These are phyloP conservation scores for Botryotinia calthae DNA, from an alignment of 2,329 filamentous ascomycete genomes.

Conservation along the genomic window DNA sequence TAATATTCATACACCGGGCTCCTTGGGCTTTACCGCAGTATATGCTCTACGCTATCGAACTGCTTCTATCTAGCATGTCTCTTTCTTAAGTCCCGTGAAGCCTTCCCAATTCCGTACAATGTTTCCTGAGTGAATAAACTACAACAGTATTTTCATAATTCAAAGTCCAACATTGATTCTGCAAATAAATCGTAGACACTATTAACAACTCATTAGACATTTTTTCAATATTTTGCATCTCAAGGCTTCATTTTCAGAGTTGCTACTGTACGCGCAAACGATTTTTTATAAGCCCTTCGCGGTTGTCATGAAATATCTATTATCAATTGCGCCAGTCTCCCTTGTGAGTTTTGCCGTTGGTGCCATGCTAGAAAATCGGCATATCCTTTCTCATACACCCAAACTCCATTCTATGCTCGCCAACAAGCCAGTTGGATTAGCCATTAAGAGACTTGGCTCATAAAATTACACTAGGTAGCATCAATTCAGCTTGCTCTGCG, in stretches of 20 bases:
- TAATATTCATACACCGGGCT: not conserved
- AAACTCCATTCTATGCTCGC: constrained; percentile 1
- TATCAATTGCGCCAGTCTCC: not conserved
- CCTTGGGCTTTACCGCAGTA: not conserved
- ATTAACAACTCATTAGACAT: not conserved
- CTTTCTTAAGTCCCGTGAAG: not conserved
- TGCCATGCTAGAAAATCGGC: not conserved
- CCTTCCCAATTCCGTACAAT: not conserved
- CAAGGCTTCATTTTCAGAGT: not conserved
- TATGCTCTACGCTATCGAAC: not conserved
- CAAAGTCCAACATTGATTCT: not conserved
- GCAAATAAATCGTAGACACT: not conserved
- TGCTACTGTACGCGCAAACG: not conserved
- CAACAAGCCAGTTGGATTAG: not conserved
- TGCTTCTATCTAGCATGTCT: not conserved
- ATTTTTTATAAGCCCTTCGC: not conserved
- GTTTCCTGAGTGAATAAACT: not conserved
- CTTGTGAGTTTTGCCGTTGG: not conserved
- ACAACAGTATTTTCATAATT: not conserved
- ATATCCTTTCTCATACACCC: not conserved
- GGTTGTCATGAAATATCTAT: not conserved
- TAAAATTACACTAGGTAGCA: not conserved
- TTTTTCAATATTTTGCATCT: not conserved
- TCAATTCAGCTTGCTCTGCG: constrained; percentile 3
- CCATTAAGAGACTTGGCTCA: not conserved